Evolutionary conservation across 2,329 filamentous ascomycete species (phyloP), one percentile per base, ranked within the genome.

Genomic region (Drechmeria coniospora): DNA sequence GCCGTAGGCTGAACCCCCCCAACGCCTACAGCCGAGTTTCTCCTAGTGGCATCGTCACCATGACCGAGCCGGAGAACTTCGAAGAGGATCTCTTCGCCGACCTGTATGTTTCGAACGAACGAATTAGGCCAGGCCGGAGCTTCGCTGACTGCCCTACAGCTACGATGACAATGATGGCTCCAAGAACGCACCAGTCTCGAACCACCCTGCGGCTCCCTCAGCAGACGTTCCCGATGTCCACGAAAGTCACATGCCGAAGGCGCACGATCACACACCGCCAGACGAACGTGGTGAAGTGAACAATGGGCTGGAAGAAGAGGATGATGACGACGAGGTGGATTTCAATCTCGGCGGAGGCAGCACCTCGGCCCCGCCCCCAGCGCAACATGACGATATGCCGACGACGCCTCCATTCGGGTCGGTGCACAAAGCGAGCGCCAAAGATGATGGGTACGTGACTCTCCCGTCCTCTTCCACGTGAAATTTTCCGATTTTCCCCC

Each of bases 31-130:
- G n/a, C n/a, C n/a, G n/a, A n/a, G n/a, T n/a, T n/a, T n/a, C n/a
- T n/a, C n/a, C n/a, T n/a, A n/a, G n/a, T n/a, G n/a, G n/a, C n/a
- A n/a, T n/a, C 19, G 21, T 38, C 34, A 41, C 37, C 43, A 90
- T 87, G 81, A 73, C 80, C 26, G 82, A 90, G 46, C 63, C 68
- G 29, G 80, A 86, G 47, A 80, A 81, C 41, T 75, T 83, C 41
- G 84, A 93, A 43, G 86, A 93, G 47, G 84, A 93, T 66, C 79
- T 93, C 56, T 93, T 93, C 56, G 84, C 84, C 45, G 86, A 93
- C 59, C 71, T 93, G 84, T 93, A 63, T 59, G 82, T 41, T 19
- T 14, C 8, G 19, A 19, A n/a, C n/a, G 10, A 6, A 11, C 12
- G 20, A 6, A 9, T 21, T 5, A 9, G 20, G 20, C 20, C 7